Evolutionary conservation across 768 basidiomycete genomes (phyloP), one percentile per base, ranked within the genome.

Genomic region (Artomyces pyxidatus): DNA sequence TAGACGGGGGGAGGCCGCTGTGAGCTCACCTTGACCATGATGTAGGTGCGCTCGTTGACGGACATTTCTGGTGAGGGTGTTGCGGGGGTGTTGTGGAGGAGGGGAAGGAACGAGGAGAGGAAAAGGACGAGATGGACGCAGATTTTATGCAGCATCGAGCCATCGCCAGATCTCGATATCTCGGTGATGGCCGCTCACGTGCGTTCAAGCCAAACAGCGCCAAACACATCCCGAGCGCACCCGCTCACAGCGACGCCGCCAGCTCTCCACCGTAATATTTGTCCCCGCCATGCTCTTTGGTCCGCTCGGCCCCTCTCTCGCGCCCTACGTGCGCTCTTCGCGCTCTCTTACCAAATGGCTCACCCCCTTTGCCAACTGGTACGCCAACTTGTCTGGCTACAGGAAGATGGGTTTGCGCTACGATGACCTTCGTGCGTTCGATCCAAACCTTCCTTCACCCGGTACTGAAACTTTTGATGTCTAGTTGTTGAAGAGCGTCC

Each of bases 21-120:
- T 22, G 11, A 17, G 59, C 62, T 41, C 47, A 84, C 90, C 92
- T 97, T 99, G 85, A 98, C 80, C 95, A 97, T 97, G 77, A 98
- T 98, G 76, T 95, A 97, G 69, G 94, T 95, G 69, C 90, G 91
- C 68, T 97, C 93, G 46, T 57, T 61, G 65, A 70, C 68, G 59
- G 88, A 83, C 85, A 86, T 87, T 65, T 59, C 67, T 44, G 58
- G 55, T 58, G 43, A 37, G 32, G 28, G 47, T 48, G 22, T 55
- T 57, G 45, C 51, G 59, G 45, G 50, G 47, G 38, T 41, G 26
- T 30, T 52, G 53, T 47, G 49, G 42, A 56, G 58, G 64, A 60
- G 58, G 58, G 54, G 63, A 59, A 58, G 56, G 53, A 58, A 58
- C 39, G 58, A 61, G 54, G 53, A 53, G 53, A 55, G 53, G 49